Evolutionary conservation across 2,329 filamentous ascomycete species (phyloP).

Genomic region (Orbilia quercus): DNA sequence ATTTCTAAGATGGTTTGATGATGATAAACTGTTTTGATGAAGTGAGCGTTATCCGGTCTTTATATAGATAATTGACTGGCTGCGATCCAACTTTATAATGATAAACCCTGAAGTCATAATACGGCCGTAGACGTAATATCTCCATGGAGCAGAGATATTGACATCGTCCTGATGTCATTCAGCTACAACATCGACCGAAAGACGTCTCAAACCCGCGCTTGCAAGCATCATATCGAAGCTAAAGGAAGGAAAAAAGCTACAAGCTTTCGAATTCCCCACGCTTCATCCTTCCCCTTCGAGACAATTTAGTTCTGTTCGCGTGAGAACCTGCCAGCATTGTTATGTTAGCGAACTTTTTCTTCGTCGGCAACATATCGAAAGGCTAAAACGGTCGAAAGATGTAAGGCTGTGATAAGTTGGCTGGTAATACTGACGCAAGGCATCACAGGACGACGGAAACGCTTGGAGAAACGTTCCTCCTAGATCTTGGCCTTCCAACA

Average conservation of each 20-base stretch:
- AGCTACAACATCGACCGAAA: constrained; percentile 7
- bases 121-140: constrained; percentile 40
- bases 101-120: constrained; percentile 3
- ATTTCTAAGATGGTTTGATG: constrained; percentile 24
- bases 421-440: constrained; percentile 51
- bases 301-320: background rate
- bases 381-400: no score
- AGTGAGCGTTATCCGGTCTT: constrained; percentile 5
- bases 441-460: constrained; percentile 27
- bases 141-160: constrained; percentile 8
- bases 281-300: constrained; percentile 24
- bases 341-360: no score
- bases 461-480: background rate
- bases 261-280: background rate
- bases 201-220: constrained; percentile 19
- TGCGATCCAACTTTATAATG: background rate
- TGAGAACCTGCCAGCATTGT: no score
- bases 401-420: constrained; percentile 3
- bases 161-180: constrained; percentile 53
- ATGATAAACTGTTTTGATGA: constrained; percentile 9
- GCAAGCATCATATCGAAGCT: constrained; percentile 37
- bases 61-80: constrained; percentile 46
- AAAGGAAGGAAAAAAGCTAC: constrained; percentile 5
- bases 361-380: constrained; percentile 20
- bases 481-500: background rate